These are phyloP conservation scores for Chaetoscypha palmicola DNA, from an alignment of 2,329 filamentous ascomycete species.

Conservation along the genomic window DNA sequence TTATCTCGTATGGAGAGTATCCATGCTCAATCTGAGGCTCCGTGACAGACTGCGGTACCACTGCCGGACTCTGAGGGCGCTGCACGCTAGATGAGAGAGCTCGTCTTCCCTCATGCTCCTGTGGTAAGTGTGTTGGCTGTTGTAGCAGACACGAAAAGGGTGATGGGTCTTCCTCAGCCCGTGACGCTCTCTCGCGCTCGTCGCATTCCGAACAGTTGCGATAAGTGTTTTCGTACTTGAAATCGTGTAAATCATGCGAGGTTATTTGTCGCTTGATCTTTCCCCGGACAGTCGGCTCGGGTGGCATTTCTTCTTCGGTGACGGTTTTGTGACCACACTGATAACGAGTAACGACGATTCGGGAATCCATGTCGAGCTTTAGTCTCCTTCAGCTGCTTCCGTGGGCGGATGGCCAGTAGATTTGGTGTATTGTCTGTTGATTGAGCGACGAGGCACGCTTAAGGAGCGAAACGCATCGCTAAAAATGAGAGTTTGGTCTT, in stretches of 20 bases:
- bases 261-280: background rate
- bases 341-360: background rate
- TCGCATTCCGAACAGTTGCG: background rate
- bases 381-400: no score
- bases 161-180: background rate
- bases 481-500: no score
- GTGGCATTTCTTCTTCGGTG: background rate
- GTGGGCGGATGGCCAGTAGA: no score
- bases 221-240: background rate
- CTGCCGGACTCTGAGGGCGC: no score
- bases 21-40: no score
- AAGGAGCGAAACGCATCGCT: no score
- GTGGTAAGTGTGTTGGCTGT: background rate
- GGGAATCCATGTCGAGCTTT: background rate
- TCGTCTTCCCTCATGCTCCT: no score
- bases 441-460: no score
- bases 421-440: no score
- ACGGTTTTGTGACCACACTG: background rate
- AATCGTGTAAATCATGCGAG: background rate
- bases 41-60: no score
- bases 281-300: background rate
- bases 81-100: no score
- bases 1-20: no score
- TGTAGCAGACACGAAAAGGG: background rate
- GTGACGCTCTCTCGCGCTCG: background rate